phyloP scores from a whole-genome alignment of 352 stramenopile species.

The Globisporangium spinosum region DNA sequence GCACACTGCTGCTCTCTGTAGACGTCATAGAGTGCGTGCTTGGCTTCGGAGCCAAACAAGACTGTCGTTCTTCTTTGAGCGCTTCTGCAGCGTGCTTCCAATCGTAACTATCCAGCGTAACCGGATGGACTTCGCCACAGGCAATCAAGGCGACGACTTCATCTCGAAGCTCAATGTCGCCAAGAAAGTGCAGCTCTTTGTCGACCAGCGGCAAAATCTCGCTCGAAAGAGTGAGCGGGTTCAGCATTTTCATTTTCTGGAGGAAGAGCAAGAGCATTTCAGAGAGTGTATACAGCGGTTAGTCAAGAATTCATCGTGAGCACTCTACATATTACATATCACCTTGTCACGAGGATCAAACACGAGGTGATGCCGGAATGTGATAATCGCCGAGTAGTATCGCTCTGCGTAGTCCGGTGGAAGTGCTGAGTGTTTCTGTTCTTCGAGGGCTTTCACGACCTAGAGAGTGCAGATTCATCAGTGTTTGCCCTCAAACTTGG shows the following conservation, averaged over 20 bases:
- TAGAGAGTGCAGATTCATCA: constrained; percentile 16
- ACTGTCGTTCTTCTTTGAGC: constrained; percentile 16
- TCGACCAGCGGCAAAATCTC: constrained; percentile 54
- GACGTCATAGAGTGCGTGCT: constrained; percentile 49
- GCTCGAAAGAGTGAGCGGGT: constrained; percentile 52
- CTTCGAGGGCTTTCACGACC: constrained; percentile 50
- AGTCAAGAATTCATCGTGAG: background rate
- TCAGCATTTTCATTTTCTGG: constrained; percentile 79
- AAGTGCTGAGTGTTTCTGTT: constrained; percentile 41
- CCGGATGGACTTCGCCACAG: constrained; percentile 52
- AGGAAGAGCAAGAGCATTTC: background rate
- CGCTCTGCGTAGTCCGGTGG: constrained; percentile 35
- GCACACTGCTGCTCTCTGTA: constrained; percentile 45
- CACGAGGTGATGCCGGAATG: constrained; percentile 87
- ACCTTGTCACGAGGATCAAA: constrained; percentile 77
- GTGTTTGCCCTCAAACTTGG: background rate
- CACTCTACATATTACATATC: background rate
- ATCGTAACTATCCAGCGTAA: constrained; percentile 68
- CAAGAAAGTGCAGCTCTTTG: constrained; percentile 59
- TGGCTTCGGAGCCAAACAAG: constrained; percentile 15
- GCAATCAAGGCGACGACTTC: constrained; percentile 55
- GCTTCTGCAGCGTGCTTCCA: constrained; percentile 48
- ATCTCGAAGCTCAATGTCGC: constrained; percentile 57
- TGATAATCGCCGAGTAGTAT: constrained; percentile 73
- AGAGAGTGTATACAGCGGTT: background rate